Evolutionary conservation across 1,139 yeast species (phyloP).

Genomic region (Debaryomyces psychrophilus): DNA sequence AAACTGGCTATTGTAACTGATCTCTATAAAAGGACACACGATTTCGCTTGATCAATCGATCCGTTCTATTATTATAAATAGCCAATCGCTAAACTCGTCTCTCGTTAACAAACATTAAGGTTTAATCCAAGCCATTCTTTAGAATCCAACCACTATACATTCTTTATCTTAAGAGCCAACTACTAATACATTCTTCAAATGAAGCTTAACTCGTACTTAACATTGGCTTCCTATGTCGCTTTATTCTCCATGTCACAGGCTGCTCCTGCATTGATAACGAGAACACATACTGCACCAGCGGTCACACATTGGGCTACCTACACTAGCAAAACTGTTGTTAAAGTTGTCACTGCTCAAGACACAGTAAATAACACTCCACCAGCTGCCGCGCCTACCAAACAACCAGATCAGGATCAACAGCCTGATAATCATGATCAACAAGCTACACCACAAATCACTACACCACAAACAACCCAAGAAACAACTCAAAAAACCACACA

Average conservation of each 20-base stretch:
- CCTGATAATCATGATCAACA: neutral
- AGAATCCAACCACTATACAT: constrained; percentile 3
- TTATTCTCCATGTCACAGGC: constrained; percentile 31
- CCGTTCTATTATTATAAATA: neutral
- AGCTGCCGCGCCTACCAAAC: constrained; percentile 4
- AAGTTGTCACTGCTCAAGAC: constrained; percentile 11
- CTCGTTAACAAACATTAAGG: neutral
- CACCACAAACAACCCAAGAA: neutral
- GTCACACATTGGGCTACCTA: constrained; percentile 30
- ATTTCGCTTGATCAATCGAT: neutral
- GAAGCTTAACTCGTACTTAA: constrained; percentile 17
- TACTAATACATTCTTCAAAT: constrained; percentile 16
- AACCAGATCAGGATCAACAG: neutral
- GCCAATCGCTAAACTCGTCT: neutral
- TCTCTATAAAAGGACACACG: neutral
- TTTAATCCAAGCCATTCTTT: neutral
- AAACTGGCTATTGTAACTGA: neutral
- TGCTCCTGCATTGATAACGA: constrained; percentile 32
- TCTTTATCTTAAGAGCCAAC: constrained; percentile 7
- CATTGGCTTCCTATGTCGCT: constrained; percentile 16
- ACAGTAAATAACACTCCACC: constrained; percentile 17
- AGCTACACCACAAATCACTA: constrained; percentile 10
- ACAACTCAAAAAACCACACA: neutral
- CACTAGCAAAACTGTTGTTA: constrained; percentile 21
- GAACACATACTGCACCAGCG: constrained; percentile 35